Conservation (phyloP, 2,329 filamentous ascomycete genomes). For the Lasiodiplodia sp. region DNA sequence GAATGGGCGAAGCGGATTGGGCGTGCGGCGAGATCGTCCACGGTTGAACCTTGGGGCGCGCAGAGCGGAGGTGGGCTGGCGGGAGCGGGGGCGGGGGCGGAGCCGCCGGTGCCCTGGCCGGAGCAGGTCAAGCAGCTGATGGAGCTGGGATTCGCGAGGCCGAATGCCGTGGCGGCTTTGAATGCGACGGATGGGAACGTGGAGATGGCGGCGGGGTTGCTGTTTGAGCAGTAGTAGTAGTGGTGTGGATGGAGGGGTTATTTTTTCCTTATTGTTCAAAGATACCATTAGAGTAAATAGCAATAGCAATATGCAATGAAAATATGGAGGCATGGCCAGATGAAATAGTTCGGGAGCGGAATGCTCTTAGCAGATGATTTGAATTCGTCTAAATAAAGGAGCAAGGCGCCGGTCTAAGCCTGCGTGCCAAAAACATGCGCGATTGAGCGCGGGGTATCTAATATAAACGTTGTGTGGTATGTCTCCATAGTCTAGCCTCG, state of each 20-base stretch:
- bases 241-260: background rate
- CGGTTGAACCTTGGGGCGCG: conserved; percentile 34
- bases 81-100: conserved; percentile 37
- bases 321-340: background rate
- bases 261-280: background rate
- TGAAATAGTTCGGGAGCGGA: background rate
- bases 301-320: background rate
- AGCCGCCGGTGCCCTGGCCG: conserved; percentile 49
- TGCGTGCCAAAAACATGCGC: background rate
- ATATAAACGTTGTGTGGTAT: background rate
- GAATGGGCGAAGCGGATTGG: conserved; percentile 79
- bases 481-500: background rate
- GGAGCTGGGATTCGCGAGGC: conserved; percentile 54
- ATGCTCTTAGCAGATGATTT: background rate
- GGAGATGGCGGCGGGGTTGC: conserved; percentile 56
- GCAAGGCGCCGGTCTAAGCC: background rate
- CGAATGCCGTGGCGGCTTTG: conserved; percentile 56
- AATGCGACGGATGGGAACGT: conserved; percentile 59
- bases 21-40: conserved; percentile 41
- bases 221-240: conserved; percentile 48
- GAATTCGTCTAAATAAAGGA: background rate
- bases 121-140: conserved; percentile 52
- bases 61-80: background rate
- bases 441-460: conserved; percentile 15
- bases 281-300: conserved; percentile 15